Evolutionary conservation across 2,329 filamentous ascomycete species (phyloP), one percentile per base, ranked within the genome.

Genomic region (Iodosphaeria phyllophila): DNA sequence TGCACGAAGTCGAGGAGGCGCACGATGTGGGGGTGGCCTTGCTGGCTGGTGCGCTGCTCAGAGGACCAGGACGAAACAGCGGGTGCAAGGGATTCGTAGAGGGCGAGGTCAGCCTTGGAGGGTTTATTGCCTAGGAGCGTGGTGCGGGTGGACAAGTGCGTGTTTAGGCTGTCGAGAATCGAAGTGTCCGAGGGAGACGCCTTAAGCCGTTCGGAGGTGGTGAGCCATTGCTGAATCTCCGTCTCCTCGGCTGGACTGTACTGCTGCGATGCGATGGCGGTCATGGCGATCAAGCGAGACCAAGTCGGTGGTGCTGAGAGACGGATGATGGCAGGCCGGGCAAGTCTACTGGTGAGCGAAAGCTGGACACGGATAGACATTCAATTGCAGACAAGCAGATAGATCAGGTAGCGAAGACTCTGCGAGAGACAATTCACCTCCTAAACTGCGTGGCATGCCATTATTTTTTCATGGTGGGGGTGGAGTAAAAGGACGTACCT

Each of bases 1-100:
- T 95, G 86, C 35, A 95, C 79, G 47, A 93, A 92, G 56, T 93
- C 86, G 43, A 93, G 53, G 48, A 80, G 77, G 36, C 86, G 79
- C 29, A 93, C 79, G 36, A 95, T 77, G 54, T 95, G 74, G 34
- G 91, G 84, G 50, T 76, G 75, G 32, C 86, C 86, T 34, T 82
- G 64, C 56, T 92, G 72, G 33, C 86, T 86, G 13, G 86, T 92
- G 44, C 79, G 71, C 63, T 92, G 70, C 55, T 93, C 83, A 23
- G 75, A 54, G 3, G 65, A 67, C 86, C 86, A 95, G 35, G 61
- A 59, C 43, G 74, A 67, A 30, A 92, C 79, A 19, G 75, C 46
- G 8, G 82, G 76, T 1, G 74, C 75, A 17, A 92, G 62, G 27
- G 74, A 64, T 35, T 77, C 61, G 60, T 89, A 93, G 42, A 89